These are phyloP conservation scores for Fusarium verticillioides DNA, from an alignment of 2,329 filamentous ascomycete genomes.

Conservation along the genomic window DNA sequence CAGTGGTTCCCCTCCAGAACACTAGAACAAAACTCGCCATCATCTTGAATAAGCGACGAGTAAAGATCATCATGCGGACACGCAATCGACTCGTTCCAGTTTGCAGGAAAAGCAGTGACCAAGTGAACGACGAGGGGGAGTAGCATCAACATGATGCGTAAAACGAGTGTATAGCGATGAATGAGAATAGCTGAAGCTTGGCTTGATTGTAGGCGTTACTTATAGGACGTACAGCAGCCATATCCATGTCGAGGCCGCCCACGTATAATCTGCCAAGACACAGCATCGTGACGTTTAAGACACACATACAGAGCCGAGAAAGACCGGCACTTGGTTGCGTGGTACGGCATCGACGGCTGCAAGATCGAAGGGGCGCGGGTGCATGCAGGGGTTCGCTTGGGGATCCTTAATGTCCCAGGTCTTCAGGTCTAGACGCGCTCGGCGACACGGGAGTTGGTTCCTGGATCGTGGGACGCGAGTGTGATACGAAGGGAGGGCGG, in stretches of 20 bases:
- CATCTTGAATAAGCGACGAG: slow-evolving; percentile 44
- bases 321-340: slow-evolving; percentile 22
- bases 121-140: slow-evolving; percentile 15
- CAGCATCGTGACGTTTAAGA: neutral
- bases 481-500: slow-evolving; percentile 25
- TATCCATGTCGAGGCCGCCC: slow-evolving; percentile 5
- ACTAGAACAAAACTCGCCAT: slow-evolving; percentile 45
- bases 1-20: slow-evolving; percentile 42
- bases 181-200: neutral
- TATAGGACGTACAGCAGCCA: slow-evolving; percentile 21
- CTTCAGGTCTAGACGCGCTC: slow-evolving; percentile 2
- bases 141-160: slow-evolving; percentile 37
- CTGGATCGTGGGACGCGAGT: slow-evolving; percentile 37
- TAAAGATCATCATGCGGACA: slow-evolving; percentile 48
- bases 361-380: slow-evolving; percentile 27
- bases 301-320: slow-evolving; percentile 9
- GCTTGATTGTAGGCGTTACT: slow-evolving; percentile 24
- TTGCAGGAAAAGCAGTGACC: slow-evolving; percentile 18
- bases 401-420: slow-evolving; percentile 30
- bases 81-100: slow-evolving; percentile 29
- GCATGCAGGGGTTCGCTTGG: slow-evolving; percentile 27
- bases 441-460: slow-evolving; percentile 24
- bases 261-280: slow-evolving; percentile 37
- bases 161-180: slow-evolving; percentile 33
- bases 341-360: slow-evolving; percentile 19